A percentile compares a stretch with the other conserved stretches of the same genome.
Conservation (phyloP, 1,284 basidiomycete species). For the Puccinia sorghi region DNA sequence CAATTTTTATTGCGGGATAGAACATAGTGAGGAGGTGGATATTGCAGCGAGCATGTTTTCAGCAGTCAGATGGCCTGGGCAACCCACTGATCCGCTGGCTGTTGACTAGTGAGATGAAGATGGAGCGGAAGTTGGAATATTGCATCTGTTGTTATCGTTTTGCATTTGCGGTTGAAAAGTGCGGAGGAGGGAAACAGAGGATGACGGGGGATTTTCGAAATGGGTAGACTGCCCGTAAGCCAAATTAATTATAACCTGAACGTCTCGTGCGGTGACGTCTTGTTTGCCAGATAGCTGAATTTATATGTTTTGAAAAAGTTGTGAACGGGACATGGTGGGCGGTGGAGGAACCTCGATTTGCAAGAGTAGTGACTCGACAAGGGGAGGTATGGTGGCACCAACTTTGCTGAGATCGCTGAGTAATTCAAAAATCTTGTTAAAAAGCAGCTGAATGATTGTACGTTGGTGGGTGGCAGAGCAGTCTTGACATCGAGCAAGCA, state of each 20-base stretch:
- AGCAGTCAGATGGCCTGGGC: neutral
- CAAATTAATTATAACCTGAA: constrained; percentile 4
- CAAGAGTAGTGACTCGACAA: neutral
- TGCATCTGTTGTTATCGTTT: too few relatives aligned
- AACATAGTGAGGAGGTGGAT: neutral
- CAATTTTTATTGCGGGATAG: neutral
- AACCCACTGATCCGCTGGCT: neutral
- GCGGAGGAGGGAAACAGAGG: neutral
- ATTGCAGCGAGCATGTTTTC: neutral
- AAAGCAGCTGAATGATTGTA: neutral
- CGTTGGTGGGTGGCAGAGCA: neutral
- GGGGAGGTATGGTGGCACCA: neutral
- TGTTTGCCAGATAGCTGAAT: neutral
- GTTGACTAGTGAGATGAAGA: neutral
- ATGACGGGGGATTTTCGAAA: neutral
- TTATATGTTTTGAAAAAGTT: constrained; percentile 18
- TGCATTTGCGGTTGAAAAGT: too few relatives aligned
- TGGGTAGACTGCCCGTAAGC: neutral
- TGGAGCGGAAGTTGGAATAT: neutral
- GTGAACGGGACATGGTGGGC: neutral
- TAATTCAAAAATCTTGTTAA: constrained; percentile 1
- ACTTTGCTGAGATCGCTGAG: neutral
- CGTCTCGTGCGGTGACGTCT: neutral
- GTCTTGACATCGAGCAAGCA: neutral
- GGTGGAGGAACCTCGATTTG: neutral